A percentile compares a stretch with the other conserved stretches of the same genome.
Evolutionary conservation across 208 protist species (phyloP).

Genomic region (Acanthamoeba triangularis): DNA sequence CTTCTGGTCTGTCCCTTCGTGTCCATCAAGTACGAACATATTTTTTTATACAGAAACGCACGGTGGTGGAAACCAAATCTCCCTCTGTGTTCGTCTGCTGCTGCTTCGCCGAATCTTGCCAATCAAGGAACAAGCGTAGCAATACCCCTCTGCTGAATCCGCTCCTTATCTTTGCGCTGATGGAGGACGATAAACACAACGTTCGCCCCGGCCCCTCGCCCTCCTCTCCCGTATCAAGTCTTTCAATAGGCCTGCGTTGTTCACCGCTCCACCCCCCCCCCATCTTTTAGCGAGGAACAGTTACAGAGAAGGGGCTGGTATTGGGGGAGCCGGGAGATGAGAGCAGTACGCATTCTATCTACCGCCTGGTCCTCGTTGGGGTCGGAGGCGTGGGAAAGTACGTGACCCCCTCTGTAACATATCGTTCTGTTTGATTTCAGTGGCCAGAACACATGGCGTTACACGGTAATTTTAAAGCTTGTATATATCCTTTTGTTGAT

Average conservation of each 20-base stretch:
- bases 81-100: background rate
- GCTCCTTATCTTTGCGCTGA: too few relatives aligned
- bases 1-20: too few relatives aligned
- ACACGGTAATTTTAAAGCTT: too few relatives aligned
- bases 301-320: background rate
- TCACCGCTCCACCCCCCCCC: too few relatives aligned
- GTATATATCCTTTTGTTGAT: background rate
- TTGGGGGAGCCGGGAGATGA: background rate
- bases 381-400: constrained; percentile 31
- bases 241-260: too few relatives aligned
- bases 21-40: too few relatives aligned
- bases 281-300: background rate
- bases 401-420: background rate
- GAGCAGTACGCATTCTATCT: background rate
- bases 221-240: background rate
- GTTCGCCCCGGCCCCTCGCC: background rate
- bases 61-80: too few relatives aligned
- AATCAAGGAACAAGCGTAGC: too few relatives aligned
- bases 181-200: background rate
- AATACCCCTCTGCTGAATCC: background rate
- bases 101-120: too few relatives aligned
- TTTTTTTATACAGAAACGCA: too few relatives aligned
- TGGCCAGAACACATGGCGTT: background rate
- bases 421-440: background rate
- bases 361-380: constrained; percentile 38